Conservation (phyloP, 2,329 filamentous ascomycete genomes). For the Curvularia lunata region DNA sequence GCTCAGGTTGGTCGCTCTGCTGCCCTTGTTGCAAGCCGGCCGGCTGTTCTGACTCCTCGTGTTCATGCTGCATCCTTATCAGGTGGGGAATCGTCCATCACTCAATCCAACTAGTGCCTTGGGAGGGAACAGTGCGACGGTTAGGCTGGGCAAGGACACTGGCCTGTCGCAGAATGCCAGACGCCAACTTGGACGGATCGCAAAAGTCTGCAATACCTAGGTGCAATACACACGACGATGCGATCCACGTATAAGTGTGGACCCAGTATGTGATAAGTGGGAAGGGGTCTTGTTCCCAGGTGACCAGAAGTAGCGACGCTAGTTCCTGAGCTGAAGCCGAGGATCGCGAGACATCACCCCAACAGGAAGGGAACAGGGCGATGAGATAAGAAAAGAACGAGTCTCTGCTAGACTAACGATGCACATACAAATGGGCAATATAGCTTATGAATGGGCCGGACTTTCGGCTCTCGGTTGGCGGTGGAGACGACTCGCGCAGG, state of each 20-base stretch:
- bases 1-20: neutral
- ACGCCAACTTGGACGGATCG: neutral
- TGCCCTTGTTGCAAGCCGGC: neutral
- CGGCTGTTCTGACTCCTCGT: slow-evolving; percentile 1
- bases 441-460: neutral
- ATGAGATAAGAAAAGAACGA: neutral
- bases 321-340: slow-evolving; percentile 4
- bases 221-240: neutral
- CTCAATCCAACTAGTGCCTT: neutral
- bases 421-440: neutral
- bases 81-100: slow-evolving; percentile 1
- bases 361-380: slow-evolving; percentile 10
- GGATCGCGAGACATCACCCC: neutral
- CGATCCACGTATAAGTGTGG: neutral
- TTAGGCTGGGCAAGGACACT: neutral
- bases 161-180: neutral
- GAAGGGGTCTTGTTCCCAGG: neutral
- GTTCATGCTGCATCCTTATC: slow-evolving; percentile 12
- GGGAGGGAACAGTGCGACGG: neutral
- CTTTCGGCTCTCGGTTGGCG: slow-evolving; percentile 8
- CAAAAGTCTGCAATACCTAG: neutral
- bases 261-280: slow-evolving; percentile 1
- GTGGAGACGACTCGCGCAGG: slow-evolving; percentile 12
- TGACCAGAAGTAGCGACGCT: slow-evolving; percentile 25
- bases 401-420: neutral